phyloP scores from a whole-genome alignment of 208 protist species.

The Blastocrithidia nonstop region DNA sequence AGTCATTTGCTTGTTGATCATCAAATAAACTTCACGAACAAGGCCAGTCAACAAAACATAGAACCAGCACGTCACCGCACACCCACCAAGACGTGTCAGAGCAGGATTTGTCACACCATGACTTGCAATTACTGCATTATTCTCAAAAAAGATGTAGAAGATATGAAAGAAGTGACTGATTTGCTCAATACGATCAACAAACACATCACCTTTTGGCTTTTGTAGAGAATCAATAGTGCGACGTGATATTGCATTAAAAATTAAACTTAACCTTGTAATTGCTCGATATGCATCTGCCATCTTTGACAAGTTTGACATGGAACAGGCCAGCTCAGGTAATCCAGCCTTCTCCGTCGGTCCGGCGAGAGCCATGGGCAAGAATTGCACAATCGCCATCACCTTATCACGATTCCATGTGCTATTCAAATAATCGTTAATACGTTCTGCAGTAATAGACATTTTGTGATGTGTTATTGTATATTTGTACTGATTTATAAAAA shows the following conservation, averaged over 20 bases:
- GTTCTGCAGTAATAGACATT: too few relatives aligned
- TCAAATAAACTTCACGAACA: constrained; percentile 45
- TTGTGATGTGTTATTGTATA: too few relatives aligned
- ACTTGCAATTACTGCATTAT: constrained; percentile 55
- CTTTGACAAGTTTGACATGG: constrained; percentile 26
- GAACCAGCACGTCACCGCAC: constrained; percentile 77
- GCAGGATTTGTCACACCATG: constrained; percentile 37
- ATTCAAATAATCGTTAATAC: constrained; percentile 40
- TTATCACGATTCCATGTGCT: constrained; percentile 43
- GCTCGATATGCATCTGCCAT: constrained; percentile 44
- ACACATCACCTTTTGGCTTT: constrained; percentile 36
- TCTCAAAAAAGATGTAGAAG: constrained; percentile 69
- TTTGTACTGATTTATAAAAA: too few relatives aligned
- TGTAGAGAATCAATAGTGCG: too few relatives aligned
- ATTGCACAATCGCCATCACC: constrained; percentile 53
- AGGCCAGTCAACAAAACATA: constrained; percentile 60
- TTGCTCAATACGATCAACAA: constrained; percentile 46
- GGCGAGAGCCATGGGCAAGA: constrained; percentile 25
- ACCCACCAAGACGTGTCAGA: constrained; percentile 44
- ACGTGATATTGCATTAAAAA: too few relatives aligned
- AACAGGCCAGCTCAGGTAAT: constrained; percentile 13
- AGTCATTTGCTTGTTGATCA: constrained; percentile 44
- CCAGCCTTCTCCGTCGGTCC: constrained; percentile 22
- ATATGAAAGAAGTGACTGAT: constrained; percentile 70
- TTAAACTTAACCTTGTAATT: constrained; percentile 60